A percentile compares a stretch with the other conserved stretches of the same genome.
These are phyloP conservation scores for Collybia mongolica DNA, from an alignment of 768 basidiomycete species.

Conservation along the genomic window DNA sequence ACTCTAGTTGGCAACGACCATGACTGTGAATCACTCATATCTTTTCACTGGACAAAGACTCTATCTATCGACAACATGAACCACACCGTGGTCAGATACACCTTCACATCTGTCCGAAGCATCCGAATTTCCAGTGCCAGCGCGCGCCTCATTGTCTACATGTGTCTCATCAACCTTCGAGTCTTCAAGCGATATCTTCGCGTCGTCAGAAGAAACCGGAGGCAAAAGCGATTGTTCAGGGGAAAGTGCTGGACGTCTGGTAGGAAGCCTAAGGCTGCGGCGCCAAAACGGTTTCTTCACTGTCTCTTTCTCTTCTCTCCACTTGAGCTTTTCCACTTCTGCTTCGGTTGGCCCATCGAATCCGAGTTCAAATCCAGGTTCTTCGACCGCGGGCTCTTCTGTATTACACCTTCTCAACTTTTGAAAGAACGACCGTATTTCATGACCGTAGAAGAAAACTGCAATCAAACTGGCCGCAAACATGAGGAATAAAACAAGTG, in stretches of 20 bases:
- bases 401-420: slow-evolving; percentile 3
- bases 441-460: slow-evolving; percentile 14
- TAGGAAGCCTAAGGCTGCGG: slow-evolving; percentile 13
- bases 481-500: slow-evolving; percentile 14
- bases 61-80: no score
- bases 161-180: no score
- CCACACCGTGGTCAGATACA: no score
- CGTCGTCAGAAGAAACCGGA: no score
- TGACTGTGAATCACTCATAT: background rate
- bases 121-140: no score
- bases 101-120: no score
- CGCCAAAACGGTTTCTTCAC: background rate
- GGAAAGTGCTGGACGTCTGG: slow-evolving; percentile 15
- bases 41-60: no score
- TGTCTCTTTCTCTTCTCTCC: slow-evolving; percentile 14
- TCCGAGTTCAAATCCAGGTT: slow-evolving; percentile 10
- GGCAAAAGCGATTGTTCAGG: slow-evolving; percentile 4
- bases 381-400: slow-evolving; percentile 12
- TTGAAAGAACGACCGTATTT: slow-evolving; percentile 5
- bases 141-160: no score
- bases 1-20: background rate
- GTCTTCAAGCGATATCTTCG: no score
- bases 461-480: slow-evolving; percentile 14
- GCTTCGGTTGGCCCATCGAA: slow-evolving; percentile 21
- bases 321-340: slow-evolving; percentile 10